Conservation (phyloP, 495 filamentous ascomycete species). For the Penicillium turbatum region DNA sequence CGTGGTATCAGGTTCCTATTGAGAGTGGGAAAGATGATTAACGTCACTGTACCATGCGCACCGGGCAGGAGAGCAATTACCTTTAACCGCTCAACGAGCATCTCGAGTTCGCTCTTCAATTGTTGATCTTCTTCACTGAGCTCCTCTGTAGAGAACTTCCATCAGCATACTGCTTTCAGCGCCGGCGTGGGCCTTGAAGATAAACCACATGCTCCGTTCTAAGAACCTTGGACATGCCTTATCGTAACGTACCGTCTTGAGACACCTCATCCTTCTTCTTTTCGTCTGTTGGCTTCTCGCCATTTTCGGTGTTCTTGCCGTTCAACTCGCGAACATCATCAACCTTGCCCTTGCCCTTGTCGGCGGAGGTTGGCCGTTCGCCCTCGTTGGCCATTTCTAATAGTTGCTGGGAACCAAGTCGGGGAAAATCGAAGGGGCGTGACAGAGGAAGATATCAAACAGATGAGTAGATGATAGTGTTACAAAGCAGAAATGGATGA, state of each 20-base stretch:
- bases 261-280: slow-evolving; percentile 67
- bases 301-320: slow-evolving; percentile 60
- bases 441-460: background rate
- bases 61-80: slow-evolving; percentile 42
- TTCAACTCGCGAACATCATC: slow-evolving; percentile 56
- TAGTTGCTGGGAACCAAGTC: slow-evolving; percentile 35
- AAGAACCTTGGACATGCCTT: background rate
- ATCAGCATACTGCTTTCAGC: slow-evolving; percentile 8
- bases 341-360: slow-evolving; percentile 96
- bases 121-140: slow-evolving; percentile 97
- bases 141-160: slow-evolving; percentile 57
- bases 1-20: slow-evolving; percentile 75
- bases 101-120: slow-evolving; percentile 96
- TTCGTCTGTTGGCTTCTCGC: slow-evolving; percentile 67
- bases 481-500: slow-evolving; percentile 16
- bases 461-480: background rate
- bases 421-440: slow-evolving; percentile 9
- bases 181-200: background rate
- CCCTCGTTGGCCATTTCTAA: slow-evolving; percentile 84
- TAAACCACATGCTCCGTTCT: slow-evolving; percentile 12
- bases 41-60: slow-evolving; percentile 19
- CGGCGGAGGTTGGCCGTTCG: slow-evolving; percentile 74
- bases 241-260: slow-evolving; percentile 48
- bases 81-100: slow-evolving; percentile 93
- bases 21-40: slow-evolving; percentile 19